A percentile compares a stretch with the other conserved stretches of the same genome.
phyloP scores from a whole-genome alignment of 176 grass and related monocot species.

The Oryza officinalis region DNA sequence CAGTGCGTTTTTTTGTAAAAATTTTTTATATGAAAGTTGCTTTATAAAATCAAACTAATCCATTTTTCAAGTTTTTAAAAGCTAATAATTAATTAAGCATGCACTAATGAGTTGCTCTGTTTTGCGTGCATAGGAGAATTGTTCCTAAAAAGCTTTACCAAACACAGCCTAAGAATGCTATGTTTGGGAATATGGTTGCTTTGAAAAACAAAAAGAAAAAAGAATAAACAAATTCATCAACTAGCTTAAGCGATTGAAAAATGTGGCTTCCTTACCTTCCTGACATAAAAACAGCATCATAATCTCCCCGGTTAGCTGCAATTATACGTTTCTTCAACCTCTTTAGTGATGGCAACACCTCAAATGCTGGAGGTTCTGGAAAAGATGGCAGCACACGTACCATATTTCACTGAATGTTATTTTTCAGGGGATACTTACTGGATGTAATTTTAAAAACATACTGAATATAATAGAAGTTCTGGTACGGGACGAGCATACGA shows the following conservation, averaged over 20 bases:
- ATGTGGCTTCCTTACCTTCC: slow-evolving; percentile 67
- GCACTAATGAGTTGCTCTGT: too few relatives aligned
- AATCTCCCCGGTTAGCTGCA: slow-evolving; percentile 66
- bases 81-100: too few relatives aligned
- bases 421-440: background rate
- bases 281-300: slow-evolving; percentile 97
- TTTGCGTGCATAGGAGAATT: too few relatives aligned
- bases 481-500: background rate
- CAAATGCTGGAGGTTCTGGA: slow-evolving; percentile 93
- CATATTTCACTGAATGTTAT: background rate
- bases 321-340: slow-evolving; percentile 91
- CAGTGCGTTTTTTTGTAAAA: too few relatives aligned
- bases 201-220: background rate
- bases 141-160: too few relatives aligned
- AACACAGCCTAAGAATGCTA: background rate
- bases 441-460: slow-evolving; percentile 26
- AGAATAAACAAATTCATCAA: slow-evolving; percentile 13
- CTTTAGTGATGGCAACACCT: slow-evolving; percentile 82
- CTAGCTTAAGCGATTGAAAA: background rate
- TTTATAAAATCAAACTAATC: too few relatives aligned
- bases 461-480: slow-evolving; percentile 4
- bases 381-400: background rate
- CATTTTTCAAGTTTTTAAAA: too few relatives aligned
- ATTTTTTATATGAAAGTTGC: too few relatives aligned
- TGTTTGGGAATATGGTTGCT: background rate